Evolutionary conservation across 768 basidiomycete genomes (phyloP), one percentile per base, ranked within the genome.

Genomic region (Lentinula detonsa): DNA sequence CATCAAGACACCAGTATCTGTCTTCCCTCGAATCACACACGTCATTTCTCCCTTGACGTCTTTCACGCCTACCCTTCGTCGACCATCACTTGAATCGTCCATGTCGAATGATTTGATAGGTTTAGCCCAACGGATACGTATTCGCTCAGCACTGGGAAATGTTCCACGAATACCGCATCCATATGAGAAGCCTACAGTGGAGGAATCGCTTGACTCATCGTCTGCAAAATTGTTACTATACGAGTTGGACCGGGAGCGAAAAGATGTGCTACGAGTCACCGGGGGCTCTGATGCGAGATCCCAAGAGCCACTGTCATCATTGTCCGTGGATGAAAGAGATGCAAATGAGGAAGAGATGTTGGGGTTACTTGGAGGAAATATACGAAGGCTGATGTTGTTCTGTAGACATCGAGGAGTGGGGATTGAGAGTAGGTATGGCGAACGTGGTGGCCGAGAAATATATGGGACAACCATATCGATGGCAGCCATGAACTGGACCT

Each of bases 151-250:
- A 52, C 87, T 89, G 0, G 86, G 88, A 66, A 93, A 93, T 1
- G 88, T 85, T 3, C 90, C 90, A 68, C 86, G 85, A n/a, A 91
- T 80, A 16, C 83, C 80, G 61, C 83, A 86, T 1, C 82, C 85
- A 46, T 87, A 85, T 16, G 83, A 73, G 62, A 83, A 78, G 1
- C 81, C 81, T 7, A 77, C 75, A 35, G 70, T 80, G 39, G 71
- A 86, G 1, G 88, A 87, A 68, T 91, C 90, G 43, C 87, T 88
- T 3, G 88, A 88, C 67, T 93, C 90, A 65, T 91, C 91, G 64
- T 93, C 90, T 0, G 90, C 90, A 67, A 91, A 85, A 66, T 88
- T 80, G 45, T 78, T 85, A 16, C 40, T 56, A 66, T 86, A 86
- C 5, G 88, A 87, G 55, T 79, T 79, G 1, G 82, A 72, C 37